A percentile compares a stretch with the other conserved stretches of the same genome.
phyloP scores from a whole-genome alignment of 176 grass and related monocot genomes.

The Rhipidocladum racemiflorum region DNA sequence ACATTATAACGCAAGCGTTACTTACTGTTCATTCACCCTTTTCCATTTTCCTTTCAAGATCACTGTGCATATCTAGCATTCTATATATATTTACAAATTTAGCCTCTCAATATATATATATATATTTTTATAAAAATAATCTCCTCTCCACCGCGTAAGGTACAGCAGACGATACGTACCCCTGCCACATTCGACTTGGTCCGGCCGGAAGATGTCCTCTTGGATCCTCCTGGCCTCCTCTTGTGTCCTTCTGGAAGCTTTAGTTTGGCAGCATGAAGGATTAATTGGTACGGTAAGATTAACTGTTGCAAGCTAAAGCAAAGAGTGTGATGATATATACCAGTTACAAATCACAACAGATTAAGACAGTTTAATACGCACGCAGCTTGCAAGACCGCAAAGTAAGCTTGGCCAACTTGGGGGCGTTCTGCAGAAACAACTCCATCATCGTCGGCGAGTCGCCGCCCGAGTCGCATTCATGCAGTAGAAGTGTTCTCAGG shows the following conservation, averaged over 20 bases:
- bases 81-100: too few relatives aligned
- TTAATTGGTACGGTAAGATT: not conserved
- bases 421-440: slow-evolving; percentile 8
- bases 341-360: not conserved
- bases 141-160: too few relatives aligned
- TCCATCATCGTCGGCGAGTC: not conserved
- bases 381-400: not conserved
- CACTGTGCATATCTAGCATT: too few relatives aligned
- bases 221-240: not conserved
- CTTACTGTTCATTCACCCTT: not conserved
- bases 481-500: not conserved
- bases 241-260: not conserved
- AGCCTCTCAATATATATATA: too few relatives aligned
- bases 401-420: not conserved
- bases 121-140: too few relatives aligned
- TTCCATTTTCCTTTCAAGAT: too few relatives aligned
- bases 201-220: too few relatives aligned
- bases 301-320: not conserved
- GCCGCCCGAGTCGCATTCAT: not conserved
- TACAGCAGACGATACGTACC: too few relatives aligned
- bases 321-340: too few relatives aligned
- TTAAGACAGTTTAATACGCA: not conserved
- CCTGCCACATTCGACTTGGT: too few relatives aligned
- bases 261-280: not conserved
- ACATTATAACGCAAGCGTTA: not conserved